Base-by-base conservation (phyloP, 129 eudicot species). In the Pulicaria dysenterica region DNA sequence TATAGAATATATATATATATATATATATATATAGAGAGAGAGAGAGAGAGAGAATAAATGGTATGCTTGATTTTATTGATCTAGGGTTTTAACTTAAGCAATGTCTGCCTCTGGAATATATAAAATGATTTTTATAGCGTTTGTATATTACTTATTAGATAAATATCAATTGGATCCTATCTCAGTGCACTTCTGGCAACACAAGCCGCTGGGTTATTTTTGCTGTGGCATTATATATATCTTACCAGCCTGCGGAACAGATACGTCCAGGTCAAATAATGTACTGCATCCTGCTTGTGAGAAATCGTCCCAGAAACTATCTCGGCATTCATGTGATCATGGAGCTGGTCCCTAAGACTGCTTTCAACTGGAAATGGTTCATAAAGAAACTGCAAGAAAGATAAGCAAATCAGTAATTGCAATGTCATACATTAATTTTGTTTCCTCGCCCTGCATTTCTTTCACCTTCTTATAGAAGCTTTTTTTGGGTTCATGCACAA, bases 301-400 rank as follows among this genome's bases (percentile, higher is more conserved):
- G 89, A 77, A 61, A 93, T 93, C 64, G 98, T 93, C 69, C 96
- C 98, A 71, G 98, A 87, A 75, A 93, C 86, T 72, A 93, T 93
- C 82, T 93, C 98, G 17, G 98, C 98, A 79, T 93, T 93, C 62
- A 93, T 70, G 81, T 93, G 98, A 73, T 93, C 95, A 77, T 90
- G 98, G 70, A 93, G 77, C 74, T 93, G 96, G 77, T 90, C 96
- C 73, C 91, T 85, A 55, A 93, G 91, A 79, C 98, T 93, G 84
- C 98, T 93, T 82, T 93, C 96, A 80, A 93, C 98, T 11, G 98
- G 98, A 75, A 93, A 93, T 69, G 96, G 98, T 73, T 93, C 98
- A 75, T 93, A 93, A 56, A 93, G 98, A 31, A 93, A 93, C 98
- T 93, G 88, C 79, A 74, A 73, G 24, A 64, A 48, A 75, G 11